These are phyloP conservation scores for Leucosporidium scottii DNA, from an alignment of 768 basidiomycete genomes.

Conservation along the genomic window DNA sequence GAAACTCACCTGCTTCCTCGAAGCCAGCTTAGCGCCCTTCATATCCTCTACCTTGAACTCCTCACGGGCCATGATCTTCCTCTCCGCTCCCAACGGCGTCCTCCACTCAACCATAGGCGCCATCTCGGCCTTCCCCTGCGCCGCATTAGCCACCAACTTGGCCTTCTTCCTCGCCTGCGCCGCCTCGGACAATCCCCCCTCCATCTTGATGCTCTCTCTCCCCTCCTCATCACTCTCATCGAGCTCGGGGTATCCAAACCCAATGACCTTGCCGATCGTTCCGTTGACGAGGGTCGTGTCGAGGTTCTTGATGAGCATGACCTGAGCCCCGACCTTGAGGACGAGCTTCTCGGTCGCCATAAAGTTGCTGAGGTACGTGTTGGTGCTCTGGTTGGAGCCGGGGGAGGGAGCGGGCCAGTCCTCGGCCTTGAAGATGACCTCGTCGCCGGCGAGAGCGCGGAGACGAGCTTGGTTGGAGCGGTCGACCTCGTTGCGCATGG, in stretches of 20 bases:
- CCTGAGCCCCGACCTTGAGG: slow-evolving; percentile 75
- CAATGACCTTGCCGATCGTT: slow-evolving; percentile 74
- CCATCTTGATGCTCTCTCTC: slow-evolving; percentile 2
- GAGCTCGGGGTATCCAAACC: slow-evolving; percentile 54
- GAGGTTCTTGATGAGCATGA: slow-evolving; percentile 90
- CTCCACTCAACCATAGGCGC: slow-evolving; percentile 36
- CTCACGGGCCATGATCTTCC: slow-evolving; percentile 37
- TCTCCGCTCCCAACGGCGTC: slow-evolving; percentile 43
- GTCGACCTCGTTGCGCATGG: slow-evolving; percentile 86
- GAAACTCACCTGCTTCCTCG: slow-evolving; percentile 34
- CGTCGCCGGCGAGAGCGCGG: slow-evolving; percentile 50
- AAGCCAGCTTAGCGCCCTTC: slow-evolving; percentile 42
- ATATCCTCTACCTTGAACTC: slow-evolving; percentile 42
- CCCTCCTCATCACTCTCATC: slow-evolving; percentile 36
- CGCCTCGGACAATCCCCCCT: not conserved
- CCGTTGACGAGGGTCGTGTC: slow-evolving; percentile 84
- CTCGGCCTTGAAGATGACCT: slow-evolving; percentile 53
- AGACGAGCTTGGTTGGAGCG: slow-evolving; percentile 69
- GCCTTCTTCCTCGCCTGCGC: slow-evolving; percentile 14
- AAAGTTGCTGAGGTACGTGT: slow-evolving; percentile 78
- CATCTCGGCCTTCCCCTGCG: slow-evolving; percentile 25
- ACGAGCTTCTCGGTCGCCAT: slow-evolving; percentile 71
- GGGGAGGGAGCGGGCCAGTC: slow-evolving; percentile 55
- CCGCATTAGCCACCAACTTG: slow-evolving; percentile 21
- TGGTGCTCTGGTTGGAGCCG: slow-evolving; percentile 47